Evolutionary conservation across 2,329 filamentous ascomycete genomes (phyloP).

Genomic region (Penicillium oxalicum): DNA sequence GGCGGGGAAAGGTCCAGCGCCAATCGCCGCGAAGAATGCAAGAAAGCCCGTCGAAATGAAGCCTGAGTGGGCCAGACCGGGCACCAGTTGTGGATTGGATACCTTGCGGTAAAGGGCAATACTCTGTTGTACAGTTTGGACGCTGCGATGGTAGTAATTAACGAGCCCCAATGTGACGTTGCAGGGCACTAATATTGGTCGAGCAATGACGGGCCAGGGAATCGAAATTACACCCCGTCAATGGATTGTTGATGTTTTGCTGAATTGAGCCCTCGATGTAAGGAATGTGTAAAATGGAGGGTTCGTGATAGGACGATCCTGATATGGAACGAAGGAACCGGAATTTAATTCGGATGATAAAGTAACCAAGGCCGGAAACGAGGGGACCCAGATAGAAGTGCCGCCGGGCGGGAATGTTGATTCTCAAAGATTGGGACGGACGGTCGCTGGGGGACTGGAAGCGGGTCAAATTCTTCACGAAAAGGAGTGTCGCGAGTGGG

Average conservation of each 20-base stretch:
- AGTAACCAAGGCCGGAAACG: no score
- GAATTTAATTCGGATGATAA: no score
- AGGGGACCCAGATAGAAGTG: neutral
- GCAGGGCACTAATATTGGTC: no score
- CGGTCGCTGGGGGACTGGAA: conserved; percentile 3
- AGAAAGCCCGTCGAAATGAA: neutral
- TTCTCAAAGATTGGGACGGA: neutral
- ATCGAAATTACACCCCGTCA: no score
- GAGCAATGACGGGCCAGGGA: conserved; percentile 6
- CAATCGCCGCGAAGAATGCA: neutral
- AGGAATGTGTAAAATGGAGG: conserved; percentile 20
- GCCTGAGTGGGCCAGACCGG: neutral
- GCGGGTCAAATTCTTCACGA: conserved; percentile 7
- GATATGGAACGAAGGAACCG: no score
- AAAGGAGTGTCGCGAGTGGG: neutral
- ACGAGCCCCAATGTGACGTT: no score
- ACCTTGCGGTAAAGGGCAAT: no score
- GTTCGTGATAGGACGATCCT: neutral
- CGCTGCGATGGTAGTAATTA: no score
- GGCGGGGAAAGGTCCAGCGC: neutral
- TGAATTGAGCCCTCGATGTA: conserved; percentile 19
- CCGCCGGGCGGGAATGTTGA: neutral
- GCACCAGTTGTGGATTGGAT: no score
- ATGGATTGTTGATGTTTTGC: conserved; percentile 18
- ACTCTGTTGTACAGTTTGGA: no score